Percentiles rank a stretch among this genome's conserved stretches.
phyloP scores from a whole-genome alignment of 805 yeast species.

The Wickerhamiella allomyrinae region DNA sequence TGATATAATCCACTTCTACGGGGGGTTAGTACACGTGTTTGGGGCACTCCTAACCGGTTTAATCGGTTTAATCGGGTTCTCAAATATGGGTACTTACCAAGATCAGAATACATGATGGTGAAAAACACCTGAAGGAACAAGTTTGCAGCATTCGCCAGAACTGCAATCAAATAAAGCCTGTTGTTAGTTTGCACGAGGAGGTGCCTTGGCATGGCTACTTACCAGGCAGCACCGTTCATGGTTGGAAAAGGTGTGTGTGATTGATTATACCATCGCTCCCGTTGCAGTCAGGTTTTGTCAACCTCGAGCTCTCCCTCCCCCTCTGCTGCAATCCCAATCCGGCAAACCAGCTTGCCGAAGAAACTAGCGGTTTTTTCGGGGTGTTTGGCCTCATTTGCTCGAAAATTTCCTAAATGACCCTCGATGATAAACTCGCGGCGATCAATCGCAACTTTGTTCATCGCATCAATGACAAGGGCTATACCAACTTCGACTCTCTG shows the following conservation, averaged over 20 bases:
- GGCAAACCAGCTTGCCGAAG: no score
- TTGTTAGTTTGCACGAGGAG: constrained; percentile 5
- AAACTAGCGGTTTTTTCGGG: no score
- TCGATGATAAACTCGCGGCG: no score
- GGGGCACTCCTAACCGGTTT: no score
- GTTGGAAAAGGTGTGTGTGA: no score
- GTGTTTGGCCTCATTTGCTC: no score
- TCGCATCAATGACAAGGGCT: constrained; percentile 11
- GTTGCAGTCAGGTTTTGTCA: no score
- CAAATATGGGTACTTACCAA: constrained; percentile 38
- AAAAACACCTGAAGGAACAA: constrained; percentile 86
- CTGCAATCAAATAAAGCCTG: constrained; percentile 37
- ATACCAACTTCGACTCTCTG: constrained; percentile 12
- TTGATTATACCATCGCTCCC: background rate
- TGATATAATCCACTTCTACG: constrained; percentile 65
- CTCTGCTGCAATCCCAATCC: no score
- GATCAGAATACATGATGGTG: constrained; percentile 88
- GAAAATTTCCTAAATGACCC: no score
- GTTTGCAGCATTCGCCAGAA: constrained; percentile 71
- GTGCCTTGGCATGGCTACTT: background rate
- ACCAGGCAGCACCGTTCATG: constrained; percentile 7
- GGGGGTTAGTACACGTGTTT: constrained; percentile 3
- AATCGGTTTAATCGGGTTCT: no score
- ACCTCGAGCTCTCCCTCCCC: no score
- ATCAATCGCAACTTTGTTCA: constrained; percentile 18